Evolutionary conservation across 2,329 filamentous ascomycete species (phyloP).

Genomic region (Colletotrichum sidae): DNA sequence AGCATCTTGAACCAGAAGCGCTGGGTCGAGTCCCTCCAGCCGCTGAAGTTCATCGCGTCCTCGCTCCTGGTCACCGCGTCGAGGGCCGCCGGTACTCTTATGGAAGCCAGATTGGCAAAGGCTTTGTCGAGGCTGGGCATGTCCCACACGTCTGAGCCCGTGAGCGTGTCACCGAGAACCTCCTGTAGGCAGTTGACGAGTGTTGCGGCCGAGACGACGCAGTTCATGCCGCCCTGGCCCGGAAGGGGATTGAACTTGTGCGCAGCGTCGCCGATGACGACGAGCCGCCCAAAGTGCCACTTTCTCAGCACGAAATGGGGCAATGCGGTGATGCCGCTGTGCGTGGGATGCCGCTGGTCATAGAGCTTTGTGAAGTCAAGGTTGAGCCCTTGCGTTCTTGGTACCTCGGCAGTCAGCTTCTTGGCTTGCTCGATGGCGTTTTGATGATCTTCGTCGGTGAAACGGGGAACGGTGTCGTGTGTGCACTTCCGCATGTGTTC

Average conservation of each 20-base stretch:
- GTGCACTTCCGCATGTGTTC: slow-evolving; percentile 1
- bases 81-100: not conserved
- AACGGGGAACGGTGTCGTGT: not conserved
- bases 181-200: slow-evolving; percentile 38
- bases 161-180: not conserved
- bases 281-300: slow-evolving; percentile 46
- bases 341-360: not conserved
- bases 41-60: not conserved
- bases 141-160: not conserved
- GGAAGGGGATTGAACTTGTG: slow-evolving; percentile 47
- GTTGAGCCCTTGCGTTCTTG: slow-evolving; percentile 33
- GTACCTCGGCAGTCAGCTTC: slow-evolving; percentile 34
- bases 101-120: not conserved
- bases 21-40: not conserved
- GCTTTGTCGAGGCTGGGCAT: not conserved
- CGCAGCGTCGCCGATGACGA: slow-evolving; percentile 46
- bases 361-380: not conserved
- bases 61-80: not conserved
- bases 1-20: slow-evolving; percentile 3
- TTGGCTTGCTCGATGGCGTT: not conserved
- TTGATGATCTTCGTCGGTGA: not conserved
- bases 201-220: slow-evolving; percentile 40
- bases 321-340: slow-evolving; percentile 43
- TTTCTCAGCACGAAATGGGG: slow-evolving; percentile 47
- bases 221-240: slow-evolving; percentile 43